phyloP scores from a whole-genome alignment of 148 eudicot genomes.

The Silene latifolia region DNA sequence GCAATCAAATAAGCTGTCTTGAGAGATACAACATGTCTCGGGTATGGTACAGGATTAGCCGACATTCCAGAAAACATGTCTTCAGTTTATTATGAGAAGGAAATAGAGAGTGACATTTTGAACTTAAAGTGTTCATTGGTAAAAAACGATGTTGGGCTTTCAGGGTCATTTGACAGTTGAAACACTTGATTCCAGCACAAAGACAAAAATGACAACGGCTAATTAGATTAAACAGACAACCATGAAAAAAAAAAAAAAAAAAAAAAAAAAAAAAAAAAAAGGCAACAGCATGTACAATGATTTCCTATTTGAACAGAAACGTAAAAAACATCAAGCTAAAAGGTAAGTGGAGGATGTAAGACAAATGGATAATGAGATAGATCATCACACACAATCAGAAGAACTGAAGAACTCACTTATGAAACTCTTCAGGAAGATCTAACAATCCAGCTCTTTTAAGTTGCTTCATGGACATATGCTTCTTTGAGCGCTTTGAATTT shows the following conservation, averaged over 20 bases:
- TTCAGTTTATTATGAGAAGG: no score
- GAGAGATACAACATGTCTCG: no score
- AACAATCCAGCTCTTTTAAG: conserved; percentile 59
- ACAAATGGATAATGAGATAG: neutral
- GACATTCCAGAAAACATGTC: no score
- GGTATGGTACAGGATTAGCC: no score
- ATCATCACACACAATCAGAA: conserved; percentile 1
- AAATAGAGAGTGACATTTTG: no score
- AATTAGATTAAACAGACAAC: no score
- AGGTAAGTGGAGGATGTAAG: neutral
- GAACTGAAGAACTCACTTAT: conserved; percentile 60
- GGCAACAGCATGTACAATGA: neutral
- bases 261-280: neutral
- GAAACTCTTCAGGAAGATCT: conserved; percentile 50
- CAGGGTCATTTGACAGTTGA: no score
- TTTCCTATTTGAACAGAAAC: neutral
- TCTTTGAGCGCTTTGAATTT: conserved; percentile 77
- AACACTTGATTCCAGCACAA: neutral
- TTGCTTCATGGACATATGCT: conserved; percentile 70
- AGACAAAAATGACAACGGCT: neutral
- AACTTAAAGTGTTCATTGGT: no score
- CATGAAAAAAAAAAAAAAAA: neutral
- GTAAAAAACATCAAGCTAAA: neutral
- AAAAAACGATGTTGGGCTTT: no score
- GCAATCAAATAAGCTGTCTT: no score